Evolutionary conservation across 768 basidiomycete genomes (phyloP), one percentile per base, ranked within the genome.

Genomic region (Ephemerocybe angulata): DNA sequence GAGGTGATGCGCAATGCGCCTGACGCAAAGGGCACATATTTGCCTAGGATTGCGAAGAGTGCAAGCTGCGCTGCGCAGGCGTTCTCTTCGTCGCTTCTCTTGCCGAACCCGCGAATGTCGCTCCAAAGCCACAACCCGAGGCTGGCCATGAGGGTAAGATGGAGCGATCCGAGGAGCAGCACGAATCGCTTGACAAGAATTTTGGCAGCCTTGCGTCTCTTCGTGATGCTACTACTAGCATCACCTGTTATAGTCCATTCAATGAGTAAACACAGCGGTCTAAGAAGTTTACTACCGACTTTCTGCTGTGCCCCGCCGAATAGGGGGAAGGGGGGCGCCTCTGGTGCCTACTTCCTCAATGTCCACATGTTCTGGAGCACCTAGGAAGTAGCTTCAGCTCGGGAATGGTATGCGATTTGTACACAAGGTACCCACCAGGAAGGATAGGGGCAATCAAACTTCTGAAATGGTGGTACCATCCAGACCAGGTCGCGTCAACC

Each of bases 81-180:
- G 37, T 48, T 25, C 5, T 15, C 46, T n/a, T 13, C 31, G 17
- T 33, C 48, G 31, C 19, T 15, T 30, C 11, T 24, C 4, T 7
- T 35, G 5, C 57, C 48, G 24, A 58, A 58, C 19, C 19, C 24
- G 15, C 42, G 52, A 7, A 49, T 21, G 5, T 24, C 43, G 24
- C 25, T 40, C 59, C 59, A 60, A 17, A 60, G 53, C 59, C 59
- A 60, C 17, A 60, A 4, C 1, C 59, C 59, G 15, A 54, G 25
- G 19, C 15, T 37, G 1, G 53, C 52, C 22, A 60, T 51, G 29
- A 58, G 42, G 11, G 59, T 54, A 7, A 60, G 50, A 21, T 60
- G 59, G 19, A 55, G 41, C 6, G 55, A 44, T 0, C 56, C 56
- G 4, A 57, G 21, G 13, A 57, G 33, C 11, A 57, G 28, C 29